Evolutionary conservation across 352 stramenopile genomes (phyloP).

Genomic region (Phytophthora constricta): DNA sequence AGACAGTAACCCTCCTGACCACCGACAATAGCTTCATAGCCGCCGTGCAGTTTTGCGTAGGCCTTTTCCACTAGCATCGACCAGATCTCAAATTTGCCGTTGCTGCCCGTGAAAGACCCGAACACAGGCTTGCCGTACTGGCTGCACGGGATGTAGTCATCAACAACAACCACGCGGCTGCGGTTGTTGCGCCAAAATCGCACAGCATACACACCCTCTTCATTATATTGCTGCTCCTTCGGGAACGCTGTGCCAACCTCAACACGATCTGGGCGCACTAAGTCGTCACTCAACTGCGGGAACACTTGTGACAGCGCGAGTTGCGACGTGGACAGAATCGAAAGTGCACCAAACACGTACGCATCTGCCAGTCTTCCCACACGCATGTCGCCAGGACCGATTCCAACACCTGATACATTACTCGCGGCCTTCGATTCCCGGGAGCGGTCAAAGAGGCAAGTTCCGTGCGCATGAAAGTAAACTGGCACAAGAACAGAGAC

Average conservation of each 20-base stretch:
- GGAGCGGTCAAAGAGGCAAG: slow-evolving; percentile 83
- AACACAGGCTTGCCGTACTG: slow-evolving; percentile 87
- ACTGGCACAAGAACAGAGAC: slow-evolving; percentile 84
- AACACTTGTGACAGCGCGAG: slow-evolving; percentile 80
- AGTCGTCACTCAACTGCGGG: slow-evolving; percentile 64
- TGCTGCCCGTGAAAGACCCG: slow-evolving; percentile 80
- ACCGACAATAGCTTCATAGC: slow-evolving; percentile 90
- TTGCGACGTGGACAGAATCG: slow-evolving; percentile 80
- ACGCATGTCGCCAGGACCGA: slow-evolving; percentile 65
- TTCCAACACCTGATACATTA: slow-evolving; percentile 71
- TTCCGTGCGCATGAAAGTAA: slow-evolving; percentile 80
- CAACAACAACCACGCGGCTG: slow-evolving; percentile 80
- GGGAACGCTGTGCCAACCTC: slow-evolving; percentile 57
- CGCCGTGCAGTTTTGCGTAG: slow-evolving; percentile 94
- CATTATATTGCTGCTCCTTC: slow-evolving; percentile 88
- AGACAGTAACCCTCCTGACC: slow-evolving; percentile 83
- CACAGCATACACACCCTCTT: slow-evolving; percentile 88
- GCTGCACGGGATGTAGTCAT: slow-evolving; percentile 87
- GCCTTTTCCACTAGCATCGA: slow-evolving; percentile 94
- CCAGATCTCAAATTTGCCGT: slow-evolving; percentile 93
- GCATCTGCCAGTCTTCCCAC: slow-evolving; percentile 75
- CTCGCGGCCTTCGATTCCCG: slow-evolving; percentile 49
- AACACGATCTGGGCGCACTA: slow-evolving; percentile 64
- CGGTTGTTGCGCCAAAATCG: slow-evolving; percentile 87
- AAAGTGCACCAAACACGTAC: slow-evolving; percentile 85